Conservation (phyloP, 768 basidiomycete genomes). For the Butyriboletus loyo region DNA sequence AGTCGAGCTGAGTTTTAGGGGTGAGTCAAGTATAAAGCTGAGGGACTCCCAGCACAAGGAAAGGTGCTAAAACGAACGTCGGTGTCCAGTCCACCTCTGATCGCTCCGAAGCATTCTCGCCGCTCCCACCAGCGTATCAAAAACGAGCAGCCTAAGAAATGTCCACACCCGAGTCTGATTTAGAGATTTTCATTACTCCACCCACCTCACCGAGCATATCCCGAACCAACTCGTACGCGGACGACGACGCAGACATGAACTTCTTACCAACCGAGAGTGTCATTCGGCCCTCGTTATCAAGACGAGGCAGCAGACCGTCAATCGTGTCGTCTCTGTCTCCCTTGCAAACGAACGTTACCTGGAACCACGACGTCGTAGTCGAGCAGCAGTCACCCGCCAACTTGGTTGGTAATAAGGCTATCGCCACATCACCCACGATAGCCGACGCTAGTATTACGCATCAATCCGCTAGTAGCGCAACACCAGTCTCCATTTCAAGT, state of each 20-base stretch:
- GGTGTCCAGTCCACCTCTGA: conserved; percentile 1
- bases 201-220: conserved; percentile 39
- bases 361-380: conserved; percentile 35
- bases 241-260: conserved; percentile 11
- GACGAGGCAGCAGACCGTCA: conserved; percentile 32
- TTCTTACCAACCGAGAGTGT: conserved; percentile 8
- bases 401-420: conserved; percentile 18
- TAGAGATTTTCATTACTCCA: conserved; percentile 42
- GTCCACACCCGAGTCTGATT: conserved; percentile 33
- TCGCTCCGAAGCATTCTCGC: conserved; percentile 9
- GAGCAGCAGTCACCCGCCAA: conserved; percentile 29
- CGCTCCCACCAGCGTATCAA: conserved; percentile 9
- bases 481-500: conserved; percentile 24
- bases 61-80: conserved; percentile 4
- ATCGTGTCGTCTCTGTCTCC: conserved; percentile 18
- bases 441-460: conserved; percentile 19
- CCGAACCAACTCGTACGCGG: conserved; percentile 17
- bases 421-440: conserved; percentile 18
- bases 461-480: conserved; percentile 7
- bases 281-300: conserved; percentile 40
- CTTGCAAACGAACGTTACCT: conserved; percentile 35
- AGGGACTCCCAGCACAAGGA: not conserved
- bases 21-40: conserved; percentile 23
- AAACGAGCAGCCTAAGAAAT: conserved; percentile 21
- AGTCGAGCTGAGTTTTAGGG: conserved; percentile 8